Evolutionary conservation across 441 rosid genomes (phyloP).

Genomic region (Corymbia citriodora): DNA sequence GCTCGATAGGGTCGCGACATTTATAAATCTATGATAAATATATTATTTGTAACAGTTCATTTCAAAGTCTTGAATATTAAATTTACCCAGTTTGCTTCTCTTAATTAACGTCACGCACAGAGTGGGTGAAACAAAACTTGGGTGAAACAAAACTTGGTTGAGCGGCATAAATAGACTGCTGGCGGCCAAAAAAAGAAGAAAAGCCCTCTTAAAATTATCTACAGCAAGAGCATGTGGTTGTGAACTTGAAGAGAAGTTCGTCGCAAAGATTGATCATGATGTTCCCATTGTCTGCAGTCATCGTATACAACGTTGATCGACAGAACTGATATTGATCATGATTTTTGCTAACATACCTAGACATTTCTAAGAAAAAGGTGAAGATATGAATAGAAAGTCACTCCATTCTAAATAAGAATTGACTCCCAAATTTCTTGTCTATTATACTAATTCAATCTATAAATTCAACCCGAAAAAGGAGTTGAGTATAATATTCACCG

Average conservation of each 20-base stretch:
- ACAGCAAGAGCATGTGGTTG: no score
- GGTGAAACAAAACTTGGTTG: no score
- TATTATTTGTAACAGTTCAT: background rate
- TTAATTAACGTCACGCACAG: fast-evolving
- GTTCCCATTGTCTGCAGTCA: background rate
- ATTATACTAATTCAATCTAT: no score
- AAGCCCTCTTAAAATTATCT: background rate
- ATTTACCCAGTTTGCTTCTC: fast-evolving
- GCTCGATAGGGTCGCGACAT: fast-evolving
- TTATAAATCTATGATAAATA: no score
- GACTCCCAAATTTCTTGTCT: no score
- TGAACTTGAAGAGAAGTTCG: background rate
- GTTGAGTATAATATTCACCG: no score
- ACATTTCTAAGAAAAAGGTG: background rate
- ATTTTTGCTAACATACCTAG: background rate
- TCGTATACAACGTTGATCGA: fast-evolving
- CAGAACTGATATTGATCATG: background rate
- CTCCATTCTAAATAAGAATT: background rate
- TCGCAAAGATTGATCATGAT: background rate
- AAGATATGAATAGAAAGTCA: background rate
- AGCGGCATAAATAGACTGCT: background rate
- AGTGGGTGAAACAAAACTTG: background rate
- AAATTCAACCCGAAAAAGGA: no score
- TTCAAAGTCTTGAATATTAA: background rate
- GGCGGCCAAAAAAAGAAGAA: background rate